phyloP scores from a whole-genome alignment of 2,329 filamentous ascomycete genomes.

The Hymenotorrendiella dingleyae region DNA sequence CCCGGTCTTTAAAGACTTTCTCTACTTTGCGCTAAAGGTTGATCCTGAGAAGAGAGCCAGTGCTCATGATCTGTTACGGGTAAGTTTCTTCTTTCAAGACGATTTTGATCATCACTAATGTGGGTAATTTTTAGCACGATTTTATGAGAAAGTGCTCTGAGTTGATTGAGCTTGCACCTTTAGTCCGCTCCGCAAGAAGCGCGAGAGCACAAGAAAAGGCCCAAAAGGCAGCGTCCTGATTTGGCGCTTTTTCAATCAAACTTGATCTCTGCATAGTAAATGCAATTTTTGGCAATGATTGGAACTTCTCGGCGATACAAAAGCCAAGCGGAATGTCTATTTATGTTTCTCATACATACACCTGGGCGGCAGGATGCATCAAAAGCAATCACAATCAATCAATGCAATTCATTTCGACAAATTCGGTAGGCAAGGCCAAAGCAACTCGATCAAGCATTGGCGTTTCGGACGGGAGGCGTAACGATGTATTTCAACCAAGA shows the following conservation, averaged over 20 bases:
- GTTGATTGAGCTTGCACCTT: constrained; percentile 70
- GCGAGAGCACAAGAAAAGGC: constrained; percentile 82
- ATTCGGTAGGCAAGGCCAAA: constrained; percentile 1
- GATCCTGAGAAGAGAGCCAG: constrained; percentile 96
- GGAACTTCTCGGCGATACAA: too few species aligned
- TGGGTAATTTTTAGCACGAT: constrained; percentile 60
- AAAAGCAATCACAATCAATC: constrained; percentile 5
- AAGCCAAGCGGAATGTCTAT: not conserved
- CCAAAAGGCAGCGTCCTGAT: constrained; percentile 46
- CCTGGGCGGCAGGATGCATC: constrained; percentile 11
- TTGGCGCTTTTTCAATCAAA: too few species aligned
- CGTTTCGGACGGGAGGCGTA: constrained; percentile 10
- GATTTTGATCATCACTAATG: too few species aligned
- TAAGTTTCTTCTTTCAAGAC: constrained; percentile 54
- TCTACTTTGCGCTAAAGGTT: constrained; percentile 89
- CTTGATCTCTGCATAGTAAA: too few species aligned
- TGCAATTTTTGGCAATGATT: not conserved
- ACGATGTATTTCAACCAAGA: not conserved
- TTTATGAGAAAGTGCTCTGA: constrained; percentile 76
- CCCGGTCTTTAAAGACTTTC: constrained; percentile 80
- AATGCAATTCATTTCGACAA: constrained; percentile 3
- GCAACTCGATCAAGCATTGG: constrained; percentile 6
- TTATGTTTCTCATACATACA: constrained; percentile 8
- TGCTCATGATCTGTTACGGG: constrained; percentile 86
- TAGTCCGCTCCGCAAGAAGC: constrained; percentile 79